Conservation (phyloP, 2,329 filamentous ascomycete species). For the Paraconiothyrium sp. region DNA sequence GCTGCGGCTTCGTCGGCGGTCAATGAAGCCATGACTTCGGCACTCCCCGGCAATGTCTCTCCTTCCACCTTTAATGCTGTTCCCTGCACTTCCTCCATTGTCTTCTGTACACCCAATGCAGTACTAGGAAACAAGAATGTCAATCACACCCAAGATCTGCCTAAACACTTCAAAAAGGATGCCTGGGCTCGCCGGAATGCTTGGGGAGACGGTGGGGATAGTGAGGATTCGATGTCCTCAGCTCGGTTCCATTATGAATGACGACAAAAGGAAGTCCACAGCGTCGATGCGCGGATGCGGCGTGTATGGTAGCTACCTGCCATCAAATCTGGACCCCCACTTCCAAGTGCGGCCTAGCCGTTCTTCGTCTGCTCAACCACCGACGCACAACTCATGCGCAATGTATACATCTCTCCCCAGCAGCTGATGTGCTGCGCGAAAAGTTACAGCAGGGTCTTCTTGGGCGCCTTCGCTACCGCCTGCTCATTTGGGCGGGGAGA, state of each 20-base stretch:
- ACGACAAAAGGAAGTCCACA: background rate
- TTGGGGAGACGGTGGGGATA: background rate
- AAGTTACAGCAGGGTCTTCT: no score
- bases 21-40: background rate
- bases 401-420: no score
- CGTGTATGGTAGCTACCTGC: background rate
- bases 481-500: background rate
- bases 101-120: background rate
- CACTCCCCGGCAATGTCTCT: background rate
- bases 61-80: background rate
- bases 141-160: background rate
- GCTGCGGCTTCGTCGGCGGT: background rate
- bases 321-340: background rate
- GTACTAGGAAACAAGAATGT: no score
- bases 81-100: background rate
- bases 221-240: background rate
- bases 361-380: no score
- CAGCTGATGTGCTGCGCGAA: no score
- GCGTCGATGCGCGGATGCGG: background rate
- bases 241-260: background rate
- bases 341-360: background rate
- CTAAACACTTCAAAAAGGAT: background rate
- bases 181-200: background rate
- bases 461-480: background rate
- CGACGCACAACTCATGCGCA: no score